These are phyloP conservation scores for Trypanosoma congolense DNA, from an alignment of 208 protist genomes.

Conservation along the genomic window DNA sequence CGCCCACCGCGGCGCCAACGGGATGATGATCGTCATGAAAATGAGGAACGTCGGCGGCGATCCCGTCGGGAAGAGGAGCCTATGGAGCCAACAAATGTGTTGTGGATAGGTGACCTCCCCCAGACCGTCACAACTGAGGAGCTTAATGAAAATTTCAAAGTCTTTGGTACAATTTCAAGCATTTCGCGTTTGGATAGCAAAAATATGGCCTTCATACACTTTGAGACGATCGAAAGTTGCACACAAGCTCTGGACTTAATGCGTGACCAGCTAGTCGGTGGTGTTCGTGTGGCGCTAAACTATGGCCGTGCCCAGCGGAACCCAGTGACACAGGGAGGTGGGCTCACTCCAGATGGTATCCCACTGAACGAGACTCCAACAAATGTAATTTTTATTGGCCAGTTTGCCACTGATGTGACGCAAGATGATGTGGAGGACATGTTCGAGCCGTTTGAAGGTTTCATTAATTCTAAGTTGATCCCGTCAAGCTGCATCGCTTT, in stretches of 20 bases:
- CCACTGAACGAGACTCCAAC: constrained; percentile 64
- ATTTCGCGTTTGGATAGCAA: constrained; percentile 61
- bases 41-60: constrained; percentile 30
- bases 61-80: constrained; percentile 46
- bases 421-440: constrained; percentile 66
- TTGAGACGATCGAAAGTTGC: constrained; percentile 76
- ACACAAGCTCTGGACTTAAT: constrained; percentile 77
- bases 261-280: constrained; percentile 56
- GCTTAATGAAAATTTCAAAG: constrained; percentile 73
- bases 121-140: constrained; percentile 59
- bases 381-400: constrained; percentile 84
- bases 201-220: constrained; percentile 84
- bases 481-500: constrained; percentile 64
- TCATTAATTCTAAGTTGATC: constrained; percentile 79
- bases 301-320: constrained; percentile 64
- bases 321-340: constrained; percentile 7
- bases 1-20: constrained; percentile 16
- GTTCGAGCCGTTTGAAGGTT: constrained; percentile 73
- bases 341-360: constrained; percentile 34
- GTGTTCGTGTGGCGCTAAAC: constrained; percentile 72
- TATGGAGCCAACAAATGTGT: constrained; percentile 65
- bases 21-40: constrained; percentile 21
- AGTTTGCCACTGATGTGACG: constrained; percentile 58
- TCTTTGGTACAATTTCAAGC: constrained; percentile 61
- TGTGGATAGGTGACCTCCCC: constrained; percentile 78